Base-by-base conservation (phyloP, 176 grass and related monocot genomes). In the Cenchrus purpureus region DNA sequence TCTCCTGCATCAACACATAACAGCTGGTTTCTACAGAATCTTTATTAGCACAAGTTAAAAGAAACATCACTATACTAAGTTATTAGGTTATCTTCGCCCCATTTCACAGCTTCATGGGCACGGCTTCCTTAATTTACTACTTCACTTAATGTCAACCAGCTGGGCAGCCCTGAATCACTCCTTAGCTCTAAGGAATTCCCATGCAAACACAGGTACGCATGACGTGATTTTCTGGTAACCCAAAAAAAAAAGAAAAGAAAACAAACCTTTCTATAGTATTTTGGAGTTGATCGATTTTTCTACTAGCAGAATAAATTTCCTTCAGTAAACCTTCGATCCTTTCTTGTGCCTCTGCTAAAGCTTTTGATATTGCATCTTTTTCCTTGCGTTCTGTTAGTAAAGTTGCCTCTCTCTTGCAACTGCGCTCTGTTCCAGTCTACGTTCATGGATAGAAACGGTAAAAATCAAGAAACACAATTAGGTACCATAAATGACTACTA, bases 251-350 rank as follows among this genome's bases (percentile, higher is more conserved):
- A 40, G 37, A 40, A 72, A 79, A 78, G 25, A 79, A 53, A 73
- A 83, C 84, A 78, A 83, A 93, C 91, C 91, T 93, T 88, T 88
- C 84, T 79, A 88, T 19, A 68, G 75, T 83, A 75, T 84, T 89
- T 90, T 94, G 83, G 84, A 97, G 91, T 73, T 81, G 85, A 85
- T 94, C 85, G 53, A 29, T 91, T 83, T 88, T 79, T 86, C 37
- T 88, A 70, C 86, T 88, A 76, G 88, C 91, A 66, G 83, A 87
- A 83, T 79, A 80, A 73, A 84, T 91, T 81, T 91, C 89, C 86
- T 86, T 76, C 80, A 75, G 54, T 83, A 91, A 88, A 68, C 8
- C 85, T 83, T 79, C 86, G 34, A 86, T 83, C 79, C 83, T 83
- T 32, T 58, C 86, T 91, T 93, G 74, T 85, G 86, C 79, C 34